Evolutionary conservation across 2,329 filamentous ascomycete genomes (phyloP).

Genomic region (Verticillium zaregamsianum): DNA sequence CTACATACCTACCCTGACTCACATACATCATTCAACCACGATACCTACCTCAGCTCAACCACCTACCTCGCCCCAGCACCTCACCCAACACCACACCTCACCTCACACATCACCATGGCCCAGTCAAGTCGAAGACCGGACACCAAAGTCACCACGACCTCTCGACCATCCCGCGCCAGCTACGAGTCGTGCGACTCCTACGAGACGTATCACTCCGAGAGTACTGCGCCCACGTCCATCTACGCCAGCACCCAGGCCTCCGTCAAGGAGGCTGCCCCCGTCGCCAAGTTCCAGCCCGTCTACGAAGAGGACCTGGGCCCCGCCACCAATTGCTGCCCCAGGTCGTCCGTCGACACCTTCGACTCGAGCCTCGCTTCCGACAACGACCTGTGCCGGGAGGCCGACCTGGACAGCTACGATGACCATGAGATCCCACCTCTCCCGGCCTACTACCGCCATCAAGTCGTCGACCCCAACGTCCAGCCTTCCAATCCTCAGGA

Average conservation of each 20-base stretch:
- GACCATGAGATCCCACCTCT: constrained; percentile 43
- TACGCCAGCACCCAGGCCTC: constrained; percentile 35
- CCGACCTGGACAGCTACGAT: constrained; percentile 27
- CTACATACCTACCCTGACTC: too few species aligned
- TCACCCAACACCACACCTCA: neutral
- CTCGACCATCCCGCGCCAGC: constrained; percentile 33
- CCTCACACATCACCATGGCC: constrained; percentile 18
- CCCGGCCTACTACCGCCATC: constrained; percentile 52
- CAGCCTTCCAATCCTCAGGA: constrained; percentile 75
- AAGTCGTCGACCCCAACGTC: constrained; percentile 60
- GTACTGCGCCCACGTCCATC: constrained; percentile 43
- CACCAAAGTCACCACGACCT: neutral
- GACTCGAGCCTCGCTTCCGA: constrained; percentile 66
- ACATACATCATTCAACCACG: too few species aligned
- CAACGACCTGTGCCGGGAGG: constrained; percentile 33
- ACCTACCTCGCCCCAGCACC: too few species aligned
- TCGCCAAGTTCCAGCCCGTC: constrained; percentile 15
- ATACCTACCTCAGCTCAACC: too few species aligned
- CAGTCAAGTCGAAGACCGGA: constrained; percentile 26
- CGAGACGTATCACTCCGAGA: constrained; percentile 41
- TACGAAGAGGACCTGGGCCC: constrained; percentile 32
- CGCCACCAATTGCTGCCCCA: constrained; percentile 38
- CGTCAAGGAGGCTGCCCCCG: constrained; percentile 20
- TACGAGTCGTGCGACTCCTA: constrained; percentile 35
- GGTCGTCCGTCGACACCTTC: constrained; percentile 73